Base-by-base conservation (phyloP, 352 stramenopile species). In the Phytophthora fragariaefolia region DNA sequence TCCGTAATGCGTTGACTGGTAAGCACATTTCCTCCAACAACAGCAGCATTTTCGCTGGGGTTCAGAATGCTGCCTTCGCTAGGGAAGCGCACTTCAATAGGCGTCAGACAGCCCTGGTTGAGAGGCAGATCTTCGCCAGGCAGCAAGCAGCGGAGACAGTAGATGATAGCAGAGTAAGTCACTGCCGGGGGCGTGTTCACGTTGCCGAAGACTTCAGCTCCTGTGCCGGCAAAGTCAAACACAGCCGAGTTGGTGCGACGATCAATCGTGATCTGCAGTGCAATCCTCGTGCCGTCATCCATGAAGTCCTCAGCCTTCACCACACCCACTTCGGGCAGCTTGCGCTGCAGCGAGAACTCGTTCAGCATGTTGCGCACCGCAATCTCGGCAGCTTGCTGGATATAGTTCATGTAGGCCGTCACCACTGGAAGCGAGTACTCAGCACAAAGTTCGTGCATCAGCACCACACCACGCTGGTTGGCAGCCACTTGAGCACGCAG, bases 101-200 rank as follows among this genome's bases (percentile, higher is more conserved):
- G 97, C 12, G 86, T 93, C 23, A 99, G 84, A 57, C 97, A 99
- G 15, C 95, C 95, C 74, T 98, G 90, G 80, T 99, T 99, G 24
- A 99, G 80, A 17, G 98, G 98, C 67, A 99, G 89, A 60, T 99
- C 96, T 48, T 96, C 87, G 10, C 84, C 87, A 9, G 82, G 82
- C 30, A 99, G 80, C 49, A 99, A 66, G 61, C 96, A 99, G 3
- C 97, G 93, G 6, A 99, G 74, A 46, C 94, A 98, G 85, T 99
- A 99, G 68, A 99, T 99, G 61, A 99, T 98, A 23, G 98, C 97
- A 24, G 96, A 99, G 63, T 98, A 98, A 18, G 97, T 99, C 22
- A 99, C 97, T 0, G 98, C 97, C 9, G 97, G 97, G 15, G 98
- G 98, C 1, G 97, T 98, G 75, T 99, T 99, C 23, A 98, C 85